Conservation (phyloP, 257 asterid genomes). For the Fraxinus excelsior region DNA sequence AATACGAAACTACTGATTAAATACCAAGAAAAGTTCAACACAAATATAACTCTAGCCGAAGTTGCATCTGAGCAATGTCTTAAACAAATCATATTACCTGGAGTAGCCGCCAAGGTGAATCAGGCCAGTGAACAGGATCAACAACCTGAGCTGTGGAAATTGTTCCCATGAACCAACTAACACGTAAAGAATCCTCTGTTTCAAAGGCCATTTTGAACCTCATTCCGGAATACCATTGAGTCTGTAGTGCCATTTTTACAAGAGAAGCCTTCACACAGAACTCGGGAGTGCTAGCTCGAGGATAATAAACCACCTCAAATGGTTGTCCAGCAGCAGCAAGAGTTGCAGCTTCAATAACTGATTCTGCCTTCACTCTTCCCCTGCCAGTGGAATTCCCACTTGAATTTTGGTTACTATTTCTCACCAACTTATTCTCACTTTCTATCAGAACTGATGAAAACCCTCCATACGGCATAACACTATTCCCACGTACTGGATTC, state of each 20-base stretch:
- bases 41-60: neutral
- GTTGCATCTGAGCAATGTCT: neutral
- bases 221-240: constrained; percentile 87
- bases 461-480: constrained; percentile 58
- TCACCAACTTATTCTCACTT: constrained; percentile 46
- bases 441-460: constrained; percentile 65
- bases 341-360: constrained; percentile 71
- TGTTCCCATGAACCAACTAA: constrained; percentile 98
- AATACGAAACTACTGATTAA: neutral
- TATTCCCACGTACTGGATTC: constrained; percentile 50
- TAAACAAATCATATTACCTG: constrained; percentile 49
- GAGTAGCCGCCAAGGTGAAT: constrained; percentile 97
- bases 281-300: constrained; percentile 93
- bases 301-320: constrained; percentile 84
- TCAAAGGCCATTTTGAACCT: constrained; percentile 96
- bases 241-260: constrained; percentile 68
- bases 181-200: constrained; percentile 91
- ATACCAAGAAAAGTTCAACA: neutral
- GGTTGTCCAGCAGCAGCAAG: constrained; percentile 71
- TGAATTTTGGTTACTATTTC: constrained; percentile 28
- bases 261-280: constrained; percentile 79
- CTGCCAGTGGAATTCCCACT: constrained; percentile 29
- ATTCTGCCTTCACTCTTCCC: constrained; percentile 70
- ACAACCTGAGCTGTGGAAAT: constrained; percentile 73
- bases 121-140: constrained; percentile 91